Base-by-base conservation (phyloP, 768 basidiomycete species). In the Rhizopogon rudus region DNA sequence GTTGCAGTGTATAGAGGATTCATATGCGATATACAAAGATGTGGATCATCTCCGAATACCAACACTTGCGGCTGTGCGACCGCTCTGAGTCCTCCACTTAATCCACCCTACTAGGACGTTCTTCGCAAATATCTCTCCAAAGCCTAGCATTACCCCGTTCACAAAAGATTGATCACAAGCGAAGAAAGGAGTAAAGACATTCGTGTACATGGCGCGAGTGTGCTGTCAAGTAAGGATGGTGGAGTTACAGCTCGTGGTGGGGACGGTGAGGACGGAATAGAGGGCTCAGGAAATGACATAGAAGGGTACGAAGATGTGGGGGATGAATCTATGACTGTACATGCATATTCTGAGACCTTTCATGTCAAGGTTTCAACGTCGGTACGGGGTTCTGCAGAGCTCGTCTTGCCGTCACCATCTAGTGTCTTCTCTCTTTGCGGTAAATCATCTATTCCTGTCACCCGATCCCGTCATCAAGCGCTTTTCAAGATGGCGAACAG, bases 91-190 rank as follows among this genome's bases (percentile, higher is more conserved):
- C 60, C 67, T 72, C 75, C 75, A 79, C 39, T 78, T 77, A 41
- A 79, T 65, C 78, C 78, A 79, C 6, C 70, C 66, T 16, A 88
- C 71, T n/a, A 90, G 67, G n/a, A 89, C 77, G 44, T 87, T 81
- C 70, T 88, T 88, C 37, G 88, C 93, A 66, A 94, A 93, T 49
- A 96, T 88, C 71, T 96, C 93, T 40, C 93, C 93, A 65, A 95
- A 94, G n/a, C 93, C 93, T 50, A 94, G 82, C 93, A 96, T 96
- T 55, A 96, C 89, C 17, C 93, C 93, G 60, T 95, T 96, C 8
- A 96, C 80, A 69, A 96, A 96, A 0, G 93, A 67, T 96, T 95
- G 67, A 96, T 89, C 29, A 88, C 87, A 59, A 93, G 67, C 22
- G 88, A 83, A 13, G 89, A 85, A 52, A 86, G 69, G 51, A 91